Conservation (phyloP, 2,329 filamentous ascomycete species). For the Alternaria solani region DNA sequence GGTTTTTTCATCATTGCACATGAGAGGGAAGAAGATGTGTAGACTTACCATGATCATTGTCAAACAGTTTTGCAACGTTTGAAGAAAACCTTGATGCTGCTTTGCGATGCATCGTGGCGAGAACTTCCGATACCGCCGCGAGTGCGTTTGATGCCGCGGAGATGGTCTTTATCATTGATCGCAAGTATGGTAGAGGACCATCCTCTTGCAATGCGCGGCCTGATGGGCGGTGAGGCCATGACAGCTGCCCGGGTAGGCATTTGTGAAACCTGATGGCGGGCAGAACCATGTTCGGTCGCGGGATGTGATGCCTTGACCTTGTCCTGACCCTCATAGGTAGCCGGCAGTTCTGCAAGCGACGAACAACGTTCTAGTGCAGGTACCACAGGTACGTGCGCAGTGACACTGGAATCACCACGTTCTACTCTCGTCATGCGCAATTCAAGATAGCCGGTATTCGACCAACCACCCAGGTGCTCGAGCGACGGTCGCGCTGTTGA, state of each 20-base stretch:
- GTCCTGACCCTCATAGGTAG: slow-evolving; percentile 1
- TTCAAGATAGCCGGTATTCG: slow-evolving; percentile 71
- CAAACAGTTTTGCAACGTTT: slow-evolving; percentile 61
- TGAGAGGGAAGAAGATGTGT: slow-evolving; percentile 13
- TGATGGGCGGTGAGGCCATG: neutral
- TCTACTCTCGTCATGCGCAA: slow-evolving; percentile 44
- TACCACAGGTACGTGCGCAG: neutral
- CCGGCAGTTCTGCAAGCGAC: slow-evolving; percentile 4
- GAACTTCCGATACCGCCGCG: slow-evolving; percentile 83
- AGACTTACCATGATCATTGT: slow-evolving; percentile 36
- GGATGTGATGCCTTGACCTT: neutral
- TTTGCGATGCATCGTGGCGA: slow-evolving; percentile 77
- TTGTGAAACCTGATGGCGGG: neutral
- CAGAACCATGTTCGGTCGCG: neutral
- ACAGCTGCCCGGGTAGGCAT: neutral
- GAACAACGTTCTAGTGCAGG: slow-evolving; percentile 1
- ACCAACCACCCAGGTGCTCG: slow-evolving; percentile 67
- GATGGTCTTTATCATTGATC: slow-evolving; percentile 76
- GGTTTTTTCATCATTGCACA: slow-evolving; percentile 62
- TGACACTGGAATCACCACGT: neutral
- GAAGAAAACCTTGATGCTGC: slow-evolving; percentile 80
- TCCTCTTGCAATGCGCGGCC: slow-evolving; percentile 34
- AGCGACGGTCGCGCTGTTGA: slow-evolving; percentile 53
- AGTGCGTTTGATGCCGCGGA: slow-evolving; percentile 78
- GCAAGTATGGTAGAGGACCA: slow-evolving; percentile 63